phyloP scores from a whole-genome alignment of 2,329 filamentous ascomycete genomes.

The Colletotrichum magnum region DNA sequence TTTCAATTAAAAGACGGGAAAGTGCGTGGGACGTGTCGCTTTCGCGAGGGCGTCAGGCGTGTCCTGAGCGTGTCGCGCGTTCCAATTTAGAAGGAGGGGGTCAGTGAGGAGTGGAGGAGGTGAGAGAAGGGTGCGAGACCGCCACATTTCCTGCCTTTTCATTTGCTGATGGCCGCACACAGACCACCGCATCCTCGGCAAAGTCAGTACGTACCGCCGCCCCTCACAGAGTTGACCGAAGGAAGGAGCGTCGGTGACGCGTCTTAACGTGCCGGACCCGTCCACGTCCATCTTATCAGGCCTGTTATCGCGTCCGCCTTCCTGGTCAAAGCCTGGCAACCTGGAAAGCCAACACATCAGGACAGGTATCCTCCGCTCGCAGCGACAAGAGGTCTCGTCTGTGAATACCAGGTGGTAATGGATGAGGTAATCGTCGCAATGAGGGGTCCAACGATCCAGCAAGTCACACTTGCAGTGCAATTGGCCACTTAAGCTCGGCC shows the following conservation, averaged over 20 bases:
- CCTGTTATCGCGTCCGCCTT: constrained; percentile 6
- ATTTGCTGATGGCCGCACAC: constrained; percentile 19
- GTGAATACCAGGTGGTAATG: no score
- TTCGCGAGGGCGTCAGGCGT: constrained; percentile 56
- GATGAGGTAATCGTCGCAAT: no score
- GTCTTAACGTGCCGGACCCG: constrained; percentile 7
- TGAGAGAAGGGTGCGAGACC: background rate
- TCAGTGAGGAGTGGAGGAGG: background rate
- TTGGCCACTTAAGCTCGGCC: no score
- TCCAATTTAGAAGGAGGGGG: constrained; percentile 40
- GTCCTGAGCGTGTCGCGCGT: constrained; percentile 49
- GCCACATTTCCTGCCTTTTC: constrained; percentile 21
- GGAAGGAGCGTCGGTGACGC: constrained; percentile 22
- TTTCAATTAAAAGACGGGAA: constrained; percentile 41
- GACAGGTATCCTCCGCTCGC: background rate
- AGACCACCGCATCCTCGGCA: background rate
- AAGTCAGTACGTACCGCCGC: background rate
- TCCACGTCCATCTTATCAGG: constrained; percentile 5
- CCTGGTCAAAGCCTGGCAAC: no score
- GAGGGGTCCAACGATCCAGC: no score
- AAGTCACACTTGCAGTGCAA: no score
- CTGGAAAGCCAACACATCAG: no score
- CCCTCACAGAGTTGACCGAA: background rate
- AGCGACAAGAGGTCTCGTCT: no score
- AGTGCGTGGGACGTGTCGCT: constrained; percentile 55